Conservation (phyloP, 148 eudicot genomes). For the Rhododendron molle region DNA sequence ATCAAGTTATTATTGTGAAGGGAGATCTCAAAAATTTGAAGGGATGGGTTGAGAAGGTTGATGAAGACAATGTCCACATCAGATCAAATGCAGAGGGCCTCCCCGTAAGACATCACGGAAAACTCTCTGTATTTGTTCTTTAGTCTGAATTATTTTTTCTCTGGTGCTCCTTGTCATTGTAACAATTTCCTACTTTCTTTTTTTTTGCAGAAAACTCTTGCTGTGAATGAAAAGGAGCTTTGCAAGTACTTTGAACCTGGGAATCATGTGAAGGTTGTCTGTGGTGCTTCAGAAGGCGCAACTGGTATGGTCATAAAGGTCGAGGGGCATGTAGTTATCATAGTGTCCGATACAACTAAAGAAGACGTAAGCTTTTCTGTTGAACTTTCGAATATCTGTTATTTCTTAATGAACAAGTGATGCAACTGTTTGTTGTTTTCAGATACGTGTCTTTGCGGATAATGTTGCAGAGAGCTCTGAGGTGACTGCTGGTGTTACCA, state of each 20-base stretch:
- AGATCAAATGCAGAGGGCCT: constrained; percentile 76
- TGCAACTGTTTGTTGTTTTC: constrained; percentile 4
- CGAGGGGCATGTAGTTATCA: constrained; percentile 80
- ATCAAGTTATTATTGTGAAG: constrained; percentile 77
- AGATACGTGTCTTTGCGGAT: constrained; percentile 93
- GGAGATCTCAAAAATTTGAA: constrained; percentile 88
- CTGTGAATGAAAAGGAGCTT: constrained; percentile 78
- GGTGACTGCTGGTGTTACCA: constrained; percentile 87
- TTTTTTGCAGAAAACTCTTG: constrained; percentile 64
- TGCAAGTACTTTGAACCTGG: constrained; percentile 98
- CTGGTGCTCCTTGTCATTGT: constrained; percentile 1
- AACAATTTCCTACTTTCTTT: not conserved
- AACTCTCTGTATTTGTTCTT: not conserved
- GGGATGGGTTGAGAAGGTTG: constrained; percentile 97
- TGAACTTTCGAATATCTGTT: not conserved
- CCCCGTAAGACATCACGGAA: constrained; percentile 35
- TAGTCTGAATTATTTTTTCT: not conserved
- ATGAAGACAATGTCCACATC: constrained; percentile 87
- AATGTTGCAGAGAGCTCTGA: constrained; percentile 97
- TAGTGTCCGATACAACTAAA: constrained; percentile 89
- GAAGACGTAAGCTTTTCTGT: constrained; percentile 56
- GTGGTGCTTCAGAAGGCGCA: constrained; percentile 89
- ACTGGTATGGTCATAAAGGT: constrained; percentile 98
- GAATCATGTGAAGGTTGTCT: constrained; percentile 91
- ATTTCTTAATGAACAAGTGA: not conserved